Evolutionary conservation across 805 yeast genomes (phyloP).

Genomic region (Cyberlindnera petersonii): DNA sequence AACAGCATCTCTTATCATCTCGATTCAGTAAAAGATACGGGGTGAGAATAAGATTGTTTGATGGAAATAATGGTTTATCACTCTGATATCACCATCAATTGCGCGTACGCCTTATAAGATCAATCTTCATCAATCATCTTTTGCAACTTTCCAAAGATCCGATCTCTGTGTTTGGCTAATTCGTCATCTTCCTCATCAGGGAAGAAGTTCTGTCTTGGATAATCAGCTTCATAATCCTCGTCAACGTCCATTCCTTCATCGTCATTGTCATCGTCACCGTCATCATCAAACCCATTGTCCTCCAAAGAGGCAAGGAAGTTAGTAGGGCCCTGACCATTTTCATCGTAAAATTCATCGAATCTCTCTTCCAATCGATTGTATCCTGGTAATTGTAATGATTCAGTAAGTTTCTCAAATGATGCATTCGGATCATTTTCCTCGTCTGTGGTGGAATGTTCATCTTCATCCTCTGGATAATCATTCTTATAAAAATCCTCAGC

Average conservation of each 20-base stretch:
- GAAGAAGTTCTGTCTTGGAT: slow-evolving; percentile 50
- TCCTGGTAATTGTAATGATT: slow-evolving; percentile 15
- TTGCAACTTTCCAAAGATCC: slow-evolving; percentile 54
- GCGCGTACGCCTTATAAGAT: too few species aligned
- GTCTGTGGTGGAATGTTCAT: slow-evolving; percentile 38
- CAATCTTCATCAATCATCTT: slow-evolving; percentile 45
- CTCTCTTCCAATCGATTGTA: slow-evolving; percentile 17
- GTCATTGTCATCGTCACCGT: slow-evolving; percentile 30
- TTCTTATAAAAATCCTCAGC: slow-evolving; percentile 91
- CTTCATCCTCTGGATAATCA: slow-evolving; percentile 95
- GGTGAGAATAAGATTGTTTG: too few species aligned
- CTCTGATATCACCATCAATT: too few species aligned
- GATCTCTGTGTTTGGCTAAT: slow-evolving; percentile 59
- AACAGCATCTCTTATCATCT: too few species aligned
- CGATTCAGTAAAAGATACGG: too few species aligned
- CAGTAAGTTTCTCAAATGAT: slow-evolving; percentile 17
- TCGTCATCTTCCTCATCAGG: slow-evolving; percentile 54
- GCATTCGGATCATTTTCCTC: slow-evolving; percentile 20
- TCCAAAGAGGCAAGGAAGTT: slow-evolving; percentile 32
- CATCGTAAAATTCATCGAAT: slow-evolving; percentile 74
- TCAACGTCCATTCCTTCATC: slow-evolving; percentile 58
- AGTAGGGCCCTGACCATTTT: slow-evolving; percentile 46
- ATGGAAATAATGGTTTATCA: too few species aligned
- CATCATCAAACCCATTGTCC: too few species aligned
- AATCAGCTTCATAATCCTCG: slow-evolving; percentile 31